Conservation (phyloP, 106 monocot genomes). For the Vanilla planifolia region DNA sequence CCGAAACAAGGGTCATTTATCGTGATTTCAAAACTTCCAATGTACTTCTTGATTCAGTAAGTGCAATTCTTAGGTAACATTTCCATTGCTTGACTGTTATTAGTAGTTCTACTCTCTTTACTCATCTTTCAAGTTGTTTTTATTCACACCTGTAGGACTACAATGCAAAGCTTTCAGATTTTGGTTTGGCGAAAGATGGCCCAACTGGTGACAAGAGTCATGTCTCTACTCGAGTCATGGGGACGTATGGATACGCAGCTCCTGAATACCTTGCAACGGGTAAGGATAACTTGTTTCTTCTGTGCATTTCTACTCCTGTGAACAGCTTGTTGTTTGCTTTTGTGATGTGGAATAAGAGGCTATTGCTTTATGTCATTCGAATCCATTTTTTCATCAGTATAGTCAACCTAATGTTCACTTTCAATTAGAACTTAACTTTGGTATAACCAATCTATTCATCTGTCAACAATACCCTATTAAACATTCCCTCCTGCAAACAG, state of each 20-base stretch:
- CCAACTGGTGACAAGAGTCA: conserved; percentile 71
- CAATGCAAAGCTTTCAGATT: conserved; percentile 76
- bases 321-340: too few relatives aligned
- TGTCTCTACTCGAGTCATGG: conserved; percentile 76
- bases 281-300: conserved; percentile 4
- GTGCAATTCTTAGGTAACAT: conserved; percentile 4
- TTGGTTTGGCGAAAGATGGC: conserved; percentile 80
- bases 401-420: too few relatives aligned
- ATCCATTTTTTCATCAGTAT: too few relatives aligned
- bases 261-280: conserved; percentile 81
- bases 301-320: too few relatives aligned
- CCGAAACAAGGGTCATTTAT: conserved; percentile 68
- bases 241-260: conserved; percentile 74
- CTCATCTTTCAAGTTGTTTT: not conserved
- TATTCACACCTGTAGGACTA: conserved; percentile 30
- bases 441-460: too few relatives aligned
- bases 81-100: not conserved
- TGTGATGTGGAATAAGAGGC: too few relatives aligned
- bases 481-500: too few relatives aligned
- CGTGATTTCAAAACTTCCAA: conserved; percentile 95
- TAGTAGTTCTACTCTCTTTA: not conserved
- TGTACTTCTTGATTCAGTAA: conserved; percentile 68
- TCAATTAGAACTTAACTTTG: too few relatives aligned
- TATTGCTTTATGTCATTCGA: too few relatives aligned
- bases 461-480: too few relatives aligned